Conservation (phyloP, 108 stramenopile genomes). For the Conticribra weissflogii region DNA sequence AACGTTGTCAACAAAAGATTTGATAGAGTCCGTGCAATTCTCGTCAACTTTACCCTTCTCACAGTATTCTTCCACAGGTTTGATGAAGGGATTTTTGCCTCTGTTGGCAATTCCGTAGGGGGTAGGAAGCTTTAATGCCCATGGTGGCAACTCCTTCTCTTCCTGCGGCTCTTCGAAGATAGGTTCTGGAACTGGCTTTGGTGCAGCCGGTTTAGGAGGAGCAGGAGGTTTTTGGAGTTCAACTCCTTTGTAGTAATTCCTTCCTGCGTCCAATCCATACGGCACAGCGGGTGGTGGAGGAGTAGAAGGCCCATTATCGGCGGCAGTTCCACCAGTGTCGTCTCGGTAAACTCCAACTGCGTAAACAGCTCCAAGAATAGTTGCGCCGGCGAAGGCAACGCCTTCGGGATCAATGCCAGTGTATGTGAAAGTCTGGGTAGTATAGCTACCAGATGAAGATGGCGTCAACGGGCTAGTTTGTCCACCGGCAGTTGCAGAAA, state of each 20-base stretch:
- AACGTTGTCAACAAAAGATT: slow-evolving; percentile 28
- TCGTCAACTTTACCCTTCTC: slow-evolving; percentile 42
- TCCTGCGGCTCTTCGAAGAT: not conserved
- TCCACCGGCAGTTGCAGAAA: not conserved
- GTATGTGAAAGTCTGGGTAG: not conserved
- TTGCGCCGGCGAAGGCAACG: not conserved
- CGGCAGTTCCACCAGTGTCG: not conserved
- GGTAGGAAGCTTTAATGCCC: slow-evolving; percentile 22
- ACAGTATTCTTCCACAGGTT: slow-evolving; percentile 39
- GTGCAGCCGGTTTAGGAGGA: slow-evolving; percentile 19
- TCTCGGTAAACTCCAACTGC: not conserved
- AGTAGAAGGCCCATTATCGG: not conserved
- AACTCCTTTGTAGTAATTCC: slow-evolving; percentile 8
- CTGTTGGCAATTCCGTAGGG: slow-evolving; percentile 42
- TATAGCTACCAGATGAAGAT: too few species aligned
- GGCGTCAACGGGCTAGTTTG: not conserved
- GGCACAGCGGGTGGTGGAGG: slow-evolving; percentile 14
- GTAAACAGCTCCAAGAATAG: not conserved
- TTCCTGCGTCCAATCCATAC: slow-evolving; percentile 33
- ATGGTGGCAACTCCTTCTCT: slow-evolving; percentile 5
- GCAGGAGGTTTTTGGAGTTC: not conserved
- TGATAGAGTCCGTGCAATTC: slow-evolving; percentile 38
- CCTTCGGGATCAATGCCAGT: not conserved
- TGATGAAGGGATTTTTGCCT: slow-evolving; percentile 40
- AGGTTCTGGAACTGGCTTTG: not conserved